Percentiles rank a stretch among this genome's conserved stretches.
phyloP scores from a whole-genome alignment of 805 yeast species.

The Teunomyces atbi region DNA sequence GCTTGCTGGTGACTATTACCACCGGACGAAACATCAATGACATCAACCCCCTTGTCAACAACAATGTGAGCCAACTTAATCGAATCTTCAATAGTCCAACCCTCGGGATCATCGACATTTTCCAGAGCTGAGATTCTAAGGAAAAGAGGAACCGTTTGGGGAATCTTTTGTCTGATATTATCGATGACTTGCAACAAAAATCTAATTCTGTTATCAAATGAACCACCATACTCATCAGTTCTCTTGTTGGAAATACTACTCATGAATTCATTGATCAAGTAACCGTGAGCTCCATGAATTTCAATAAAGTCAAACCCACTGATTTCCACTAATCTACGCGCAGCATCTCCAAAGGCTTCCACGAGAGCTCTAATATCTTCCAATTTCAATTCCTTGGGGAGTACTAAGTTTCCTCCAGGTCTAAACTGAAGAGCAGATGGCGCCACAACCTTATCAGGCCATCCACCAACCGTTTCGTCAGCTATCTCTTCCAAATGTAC shows the following conservation, averaged over 20 bases:
- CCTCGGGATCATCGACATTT: constrained; percentile 26
- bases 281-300: constrained; percentile 42
- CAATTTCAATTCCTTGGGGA: constrained; percentile 43
- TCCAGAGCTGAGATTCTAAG: constrained; percentile 50
- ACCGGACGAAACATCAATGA: constrained; percentile 56
- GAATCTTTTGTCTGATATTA: constrained; percentile 43
- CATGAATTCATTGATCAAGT: constrained; percentile 39
- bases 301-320: constrained; percentile 47
- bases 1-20: constrained; percentile 38
- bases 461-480: constrained; percentile 37
- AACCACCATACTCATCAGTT: constrained; percentile 45
- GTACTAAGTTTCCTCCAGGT: constrained; percentile 22
- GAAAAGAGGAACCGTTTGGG: constrained; percentile 43
- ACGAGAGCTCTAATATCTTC: constrained; percentile 43
- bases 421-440: constrained; percentile 43
- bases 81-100: constrained; percentile 48
- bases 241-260: constrained; percentile 34
- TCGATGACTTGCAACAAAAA: constrained; percentile 50
- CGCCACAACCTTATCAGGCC: constrained; percentile 43
- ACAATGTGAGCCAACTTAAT: constrained; percentile 38
- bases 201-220: constrained; percentile 42
- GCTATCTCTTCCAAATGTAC: constrained; percentile 28
- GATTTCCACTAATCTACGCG: constrained; percentile 17
- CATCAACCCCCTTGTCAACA: constrained; percentile 45
- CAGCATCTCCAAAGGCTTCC: constrained; percentile 38